Conservation (phyloP, 139 green algal species). For the Micractinium sp. region DNA sequence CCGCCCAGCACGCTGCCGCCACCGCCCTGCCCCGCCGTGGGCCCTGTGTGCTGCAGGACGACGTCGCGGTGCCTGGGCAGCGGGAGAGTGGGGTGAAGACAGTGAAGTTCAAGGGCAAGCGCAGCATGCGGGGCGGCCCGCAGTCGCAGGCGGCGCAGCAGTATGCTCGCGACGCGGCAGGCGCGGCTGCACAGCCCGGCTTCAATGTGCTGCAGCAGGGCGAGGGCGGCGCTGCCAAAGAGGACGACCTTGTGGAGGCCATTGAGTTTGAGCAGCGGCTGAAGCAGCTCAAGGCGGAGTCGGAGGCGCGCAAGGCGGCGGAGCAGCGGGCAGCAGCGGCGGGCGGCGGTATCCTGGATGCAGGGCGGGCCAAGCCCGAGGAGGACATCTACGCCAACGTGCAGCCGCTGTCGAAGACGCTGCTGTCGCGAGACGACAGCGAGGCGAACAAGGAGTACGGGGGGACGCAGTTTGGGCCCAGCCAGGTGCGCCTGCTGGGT, state of each 20-base stretch:
- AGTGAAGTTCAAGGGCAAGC: conserved; percentile 36
- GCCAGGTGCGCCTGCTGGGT: conserved; percentile 17
- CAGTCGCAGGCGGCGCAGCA: conserved; percentile 15
- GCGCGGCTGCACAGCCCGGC: background rate
- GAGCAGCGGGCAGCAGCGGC: background rate
- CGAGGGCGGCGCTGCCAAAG: background rate
- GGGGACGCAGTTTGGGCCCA: conserved; percentile 28
- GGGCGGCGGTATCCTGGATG: conserved; percentile 6
- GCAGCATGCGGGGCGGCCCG: conserved; percentile 5
- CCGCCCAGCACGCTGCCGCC: background rate
- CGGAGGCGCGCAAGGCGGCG: conserved; percentile 29
- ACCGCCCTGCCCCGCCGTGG: background rate
- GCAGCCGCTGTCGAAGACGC: conserved; percentile 39
- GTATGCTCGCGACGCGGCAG: background rate
- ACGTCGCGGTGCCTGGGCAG: conserved; percentile 15
- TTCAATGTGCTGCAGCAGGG: conserved; percentile 28
- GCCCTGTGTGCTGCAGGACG: conserved; percentile 3
- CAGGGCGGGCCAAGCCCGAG: background rate
- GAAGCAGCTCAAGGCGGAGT: conserved; percentile 26
- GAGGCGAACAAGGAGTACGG: conserved; percentile 23
- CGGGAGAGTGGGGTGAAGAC: conserved; percentile 1
- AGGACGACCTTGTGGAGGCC: conserved; percentile 27
- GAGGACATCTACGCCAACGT: conserved; percentile 42
- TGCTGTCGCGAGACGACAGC: conserved; percentile 21
- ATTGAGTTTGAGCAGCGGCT: conserved; percentile 51